Percentiles rank a stretch among this genome's conserved stretches.
Evolutionary conservation across 2,329 filamentous ascomycete genomes (phyloP).

Genomic region (Cladosporium sphaerospermum): DNA sequence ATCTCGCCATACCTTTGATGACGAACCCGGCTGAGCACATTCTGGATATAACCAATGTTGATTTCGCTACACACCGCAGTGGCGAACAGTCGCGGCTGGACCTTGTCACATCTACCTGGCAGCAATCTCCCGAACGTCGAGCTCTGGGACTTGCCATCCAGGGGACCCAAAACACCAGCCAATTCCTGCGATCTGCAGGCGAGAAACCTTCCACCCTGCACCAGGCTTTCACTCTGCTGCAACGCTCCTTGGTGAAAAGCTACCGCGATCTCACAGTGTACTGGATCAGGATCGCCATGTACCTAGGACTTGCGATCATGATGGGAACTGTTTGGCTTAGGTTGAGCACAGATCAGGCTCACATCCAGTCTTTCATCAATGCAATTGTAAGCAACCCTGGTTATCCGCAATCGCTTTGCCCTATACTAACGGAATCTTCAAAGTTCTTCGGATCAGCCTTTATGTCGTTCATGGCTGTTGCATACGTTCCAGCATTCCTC

Average conservation of each 20-base stretch:
- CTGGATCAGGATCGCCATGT: slow-evolving; percentile 74
- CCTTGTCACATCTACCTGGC: neutral
- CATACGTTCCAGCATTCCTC: slow-evolving; percentile 74
- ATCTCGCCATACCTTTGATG: slow-evolving; percentile 55
- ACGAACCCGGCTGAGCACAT: slow-evolving; percentile 71
- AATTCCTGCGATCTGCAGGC: slow-evolving; percentile 25
- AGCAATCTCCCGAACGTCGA: neutral
- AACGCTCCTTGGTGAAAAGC: slow-evolving; percentile 71
- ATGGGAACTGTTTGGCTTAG: slow-evolving; percentile 85
- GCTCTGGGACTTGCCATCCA: slow-evolving; percentile 1
- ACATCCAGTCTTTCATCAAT: slow-evolving; percentile 74
- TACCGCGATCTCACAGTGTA: slow-evolving; percentile 77
- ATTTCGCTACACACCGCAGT: slow-evolving; percentile 57
- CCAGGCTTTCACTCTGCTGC: slow-evolving; percentile 54
- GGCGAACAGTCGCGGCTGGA: neutral
- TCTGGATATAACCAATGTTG: no score
- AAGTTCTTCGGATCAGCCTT: slow-evolving; percentile 44
- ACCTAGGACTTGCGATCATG: slow-evolving; percentile 68
- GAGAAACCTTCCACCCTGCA: neutral
- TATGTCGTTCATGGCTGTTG: slow-evolving; percentile 56
- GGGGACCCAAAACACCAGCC: no score
- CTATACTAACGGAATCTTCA: neutral
- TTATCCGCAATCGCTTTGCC: no score
- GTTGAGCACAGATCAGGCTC: slow-evolving; percentile 57
- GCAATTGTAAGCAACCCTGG: slow-evolving; percentile 50